Evolutionary conservation across 2,329 filamentous ascomycete genomes (phyloP), one percentile per base, ranked within the genome.

Genomic region (Neonectria ditissima): DNA sequence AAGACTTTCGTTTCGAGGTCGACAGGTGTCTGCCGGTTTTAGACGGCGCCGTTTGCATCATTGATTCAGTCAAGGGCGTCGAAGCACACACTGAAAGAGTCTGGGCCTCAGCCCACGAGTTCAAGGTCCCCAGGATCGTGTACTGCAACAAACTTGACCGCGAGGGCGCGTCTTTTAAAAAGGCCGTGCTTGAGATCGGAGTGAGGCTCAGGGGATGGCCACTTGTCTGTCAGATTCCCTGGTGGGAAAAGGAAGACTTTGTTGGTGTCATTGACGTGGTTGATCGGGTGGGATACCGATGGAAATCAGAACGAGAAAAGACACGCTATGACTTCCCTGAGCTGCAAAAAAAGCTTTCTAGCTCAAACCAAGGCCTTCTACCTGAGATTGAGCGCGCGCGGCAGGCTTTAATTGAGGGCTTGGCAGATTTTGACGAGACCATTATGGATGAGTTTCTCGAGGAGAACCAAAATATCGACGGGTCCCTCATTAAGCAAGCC

Each of bases 81-180:
- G 96, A 99, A 79, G 95, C 96, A 1, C 96, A 98, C 76, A 98
- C 96, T 0, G 96, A 99, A 77, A 91, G 97, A 72, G 96, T 99
- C 3, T 99, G 96, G 96, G 86, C 87, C 14, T 96, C 97, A 67
- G 94, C 96, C 7, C 92, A 92, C 55, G 89, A 90, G 48, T 97
- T 97, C 76, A 85, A 84, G 22, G 97, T 98, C 43, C 96, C 96
- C 0, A 86, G 93, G 24, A 86, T 94, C 55, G 84, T 93, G 50
- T 93, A 90, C 69, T 87, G 93, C 72, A 94, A 94, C 79, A 94
- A 94, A 74, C 84, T 94, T 7, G 92, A 94, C 74, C 88, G 92
- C 30, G 90, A 92, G 66, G 92, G 92, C 10, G 92, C 92, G 2
- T 89, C 86, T 0, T 98, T 98, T 81, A 90, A 90, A 26, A 88